A percentile compares a stretch with the other conserved stretches of the same genome.
These are phyloP conservation scores for Pleurotus tuber-regium DNA, from an alignment of 768 basidiomycete species.

Conservation along the genomic window DNA sequence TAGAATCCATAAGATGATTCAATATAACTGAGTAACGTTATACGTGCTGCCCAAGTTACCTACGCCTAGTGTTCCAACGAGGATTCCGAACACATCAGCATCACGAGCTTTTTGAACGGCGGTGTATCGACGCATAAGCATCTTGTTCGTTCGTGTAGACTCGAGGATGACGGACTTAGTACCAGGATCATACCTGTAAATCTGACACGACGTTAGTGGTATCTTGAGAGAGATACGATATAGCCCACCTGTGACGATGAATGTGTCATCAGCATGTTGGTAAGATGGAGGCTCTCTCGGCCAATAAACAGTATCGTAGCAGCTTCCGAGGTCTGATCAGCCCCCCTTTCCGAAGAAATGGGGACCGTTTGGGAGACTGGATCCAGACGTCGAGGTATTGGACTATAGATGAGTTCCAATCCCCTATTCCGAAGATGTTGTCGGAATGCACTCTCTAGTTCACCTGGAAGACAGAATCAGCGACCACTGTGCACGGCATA, in stretches of 20 bases:
- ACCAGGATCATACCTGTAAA: constrained; percentile 74
- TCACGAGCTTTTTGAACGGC: constrained; percentile 85
- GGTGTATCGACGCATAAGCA: constrained; percentile 90
- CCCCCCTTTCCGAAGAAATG: neutral
- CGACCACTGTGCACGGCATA: constrained; percentile 30
- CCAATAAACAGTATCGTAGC: constrained; percentile 60
- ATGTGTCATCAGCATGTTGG: constrained; percentile 86
- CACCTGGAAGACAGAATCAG: constrained; percentile 26
- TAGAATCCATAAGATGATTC: constrained; percentile 22
- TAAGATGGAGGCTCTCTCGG: constrained; percentile 72
- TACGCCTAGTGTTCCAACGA: constrained; percentile 92
- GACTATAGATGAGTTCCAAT: no score
- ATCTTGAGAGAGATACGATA: neutral
- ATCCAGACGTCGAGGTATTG: constrained; percentile 3
- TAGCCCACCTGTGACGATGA: constrained; percentile 54
- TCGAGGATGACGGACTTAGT: constrained; percentile 48
- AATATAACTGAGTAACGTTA: no score
- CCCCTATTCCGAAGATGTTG: no score
- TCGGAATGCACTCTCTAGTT: constrained; percentile 20
- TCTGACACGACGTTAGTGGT: constrained; percentile 34
- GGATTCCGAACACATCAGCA: constrained; percentile 92
- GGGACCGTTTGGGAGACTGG: neutral
- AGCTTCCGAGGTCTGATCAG: neutral
- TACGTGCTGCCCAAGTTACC: no score
- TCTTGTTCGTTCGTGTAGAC: constrained; percentile 68